Conservation (phyloP, 208 protist genomes). For the Leishmania gerbilli region DNA sequence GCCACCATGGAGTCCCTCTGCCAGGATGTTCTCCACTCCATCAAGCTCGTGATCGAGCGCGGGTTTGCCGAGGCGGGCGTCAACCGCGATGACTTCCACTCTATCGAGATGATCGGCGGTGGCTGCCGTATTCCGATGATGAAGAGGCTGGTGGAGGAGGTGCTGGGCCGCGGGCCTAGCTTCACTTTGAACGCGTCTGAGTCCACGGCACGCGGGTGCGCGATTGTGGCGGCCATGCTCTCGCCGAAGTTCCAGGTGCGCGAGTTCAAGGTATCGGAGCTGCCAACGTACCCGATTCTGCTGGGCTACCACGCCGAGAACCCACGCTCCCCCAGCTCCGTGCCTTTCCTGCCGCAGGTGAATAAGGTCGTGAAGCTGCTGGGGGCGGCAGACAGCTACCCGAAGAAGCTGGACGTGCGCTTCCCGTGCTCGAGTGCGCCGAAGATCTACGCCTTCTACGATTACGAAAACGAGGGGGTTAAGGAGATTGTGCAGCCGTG, state of each 20-base stretch:
- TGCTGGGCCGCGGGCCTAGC: slow-evolving; percentile 60
- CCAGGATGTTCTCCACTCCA: slow-evolving; percentile 44
- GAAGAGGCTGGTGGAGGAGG: slow-evolving; percentile 71
- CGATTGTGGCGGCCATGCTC: slow-evolving; percentile 88
- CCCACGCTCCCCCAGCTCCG: slow-evolving; percentile 49
- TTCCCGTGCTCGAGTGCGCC: slow-evolving; percentile 62
- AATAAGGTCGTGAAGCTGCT: slow-evolving; percentile 87
- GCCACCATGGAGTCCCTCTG: slow-evolving; percentile 73
- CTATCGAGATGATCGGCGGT: slow-evolving; percentile 93
- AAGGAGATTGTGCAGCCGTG: slow-evolving; percentile 40
- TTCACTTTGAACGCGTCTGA: slow-evolving; percentile 93
- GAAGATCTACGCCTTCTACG: slow-evolving; percentile 88
- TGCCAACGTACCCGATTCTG: slow-evolving; percentile 75
- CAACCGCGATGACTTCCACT: slow-evolving; percentile 52
- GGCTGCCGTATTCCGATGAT: slow-evolving; percentile 90
- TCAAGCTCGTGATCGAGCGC: slow-evolving; percentile 56
- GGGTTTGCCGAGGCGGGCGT: slow-evolving; percentile 63
- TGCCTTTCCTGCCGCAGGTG: slow-evolving; percentile 82
- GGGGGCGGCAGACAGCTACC: slow-evolving; percentile 57
- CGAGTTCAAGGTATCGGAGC: slow-evolving; percentile 83
- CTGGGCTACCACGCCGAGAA: slow-evolving; percentile 80
- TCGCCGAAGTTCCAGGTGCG: slow-evolving; percentile 91
- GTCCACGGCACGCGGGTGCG: slow-evolving; percentile 82
- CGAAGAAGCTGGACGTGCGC: slow-evolving; percentile 85
- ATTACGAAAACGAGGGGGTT: slow-evolving; percentile 49